These are phyloP conservation scores for Ophiosphaerella narmari DNA, from an alignment of 2,329 filamentous ascomycete species.

Conservation along the genomic window DNA sequence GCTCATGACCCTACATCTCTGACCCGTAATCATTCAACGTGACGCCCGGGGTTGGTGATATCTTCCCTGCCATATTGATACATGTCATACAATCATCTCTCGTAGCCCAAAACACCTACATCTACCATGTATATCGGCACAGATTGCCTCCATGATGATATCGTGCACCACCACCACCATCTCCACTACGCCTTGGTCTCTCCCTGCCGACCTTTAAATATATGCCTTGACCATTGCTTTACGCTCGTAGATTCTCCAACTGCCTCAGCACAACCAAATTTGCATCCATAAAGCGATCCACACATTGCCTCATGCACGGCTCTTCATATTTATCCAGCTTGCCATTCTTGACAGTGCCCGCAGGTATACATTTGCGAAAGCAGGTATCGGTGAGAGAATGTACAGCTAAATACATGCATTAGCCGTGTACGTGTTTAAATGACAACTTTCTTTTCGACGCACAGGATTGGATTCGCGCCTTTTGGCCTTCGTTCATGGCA, in stretches of 20 bases:
- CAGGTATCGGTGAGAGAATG: conserved; percentile 76
- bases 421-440: conserved; percentile 31
- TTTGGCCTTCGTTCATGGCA: conserved; percentile 82
- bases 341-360: conserved; percentile 69
- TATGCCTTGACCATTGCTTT: background rate
- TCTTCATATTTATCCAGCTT: conserved; percentile 79
- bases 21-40: background rate
- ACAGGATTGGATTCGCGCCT: conserved; percentile 68
- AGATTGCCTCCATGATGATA: conserved; percentile 1
- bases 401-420: conserved; percentile 57
- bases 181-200: background rate
- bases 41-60: background rate
- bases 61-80: background rate
- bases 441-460: conserved; percentile 9
- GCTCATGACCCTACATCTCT: conserved; percentile 1
- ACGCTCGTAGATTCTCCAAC: conserved; percentile 64
- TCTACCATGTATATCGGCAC: background rate
- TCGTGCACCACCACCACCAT: conserved; percentile 8
- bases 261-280: conserved; percentile 85
- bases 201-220: background rate
- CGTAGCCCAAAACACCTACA: background rate
- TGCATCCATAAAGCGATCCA: conserved; percentile 90
- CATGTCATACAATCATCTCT: too few species aligned
- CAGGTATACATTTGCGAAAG: conserved; percentile 91
- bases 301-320: conserved; percentile 86